Base-by-base conservation (phyloP, 2,329 filamentous ascomycete genomes). In the Phyllosticta citribraziliensis region DNA sequence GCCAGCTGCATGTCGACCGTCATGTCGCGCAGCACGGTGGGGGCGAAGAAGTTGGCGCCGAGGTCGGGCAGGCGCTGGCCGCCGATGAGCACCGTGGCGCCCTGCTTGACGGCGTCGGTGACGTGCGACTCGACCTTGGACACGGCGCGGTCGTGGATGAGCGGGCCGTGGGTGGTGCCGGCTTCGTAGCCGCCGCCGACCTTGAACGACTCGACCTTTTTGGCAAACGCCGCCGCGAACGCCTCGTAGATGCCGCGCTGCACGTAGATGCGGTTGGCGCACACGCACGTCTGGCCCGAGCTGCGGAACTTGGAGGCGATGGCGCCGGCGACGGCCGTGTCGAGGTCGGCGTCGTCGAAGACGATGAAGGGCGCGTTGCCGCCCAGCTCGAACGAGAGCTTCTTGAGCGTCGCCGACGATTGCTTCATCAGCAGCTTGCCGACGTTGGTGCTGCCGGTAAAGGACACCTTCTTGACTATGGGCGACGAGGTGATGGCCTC, bases 361-460 rank as follows among this genome's bases (percentile, higher is more conserved):
- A 97, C 91, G 66, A 97, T 97, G 72, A 97, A 96, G 1, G 93
- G 93, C 0, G 93, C 89, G 73, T 97, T 97, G 55, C 93, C 94
- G 60, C 93, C 93, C 1, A 97, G 87, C 73, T 97, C 93, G 73
- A 96, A 88, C 0, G 89, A 94, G 1, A 89, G 79, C 71, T 89
- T 89, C 82, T 97, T 97, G 27, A 91, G 78, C 0, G 91, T 96
- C 51, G 84, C 82, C 0, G 91, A 84, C 11, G 88, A 87, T 75
- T 97, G 92, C 78, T 89, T 88, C 91, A 97, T 96, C 60, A 99
- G 84, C 76, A 97, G 76, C 66, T 82, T 85, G 24, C 84, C 84
- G 3, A 87, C 84, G 53, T 79, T 79, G 0, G 84, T 87, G 35
- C 80, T 84, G 56, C 94, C 94, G 0, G 94, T 97, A 74, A 99